A percentile compares a stretch with the other conserved stretches of the same genome.
These are phyloP conservation scores for Wickerhamiella brachini DNA, from an alignment of 805 yeast genomes.

Conservation along the genomic window DNA sequence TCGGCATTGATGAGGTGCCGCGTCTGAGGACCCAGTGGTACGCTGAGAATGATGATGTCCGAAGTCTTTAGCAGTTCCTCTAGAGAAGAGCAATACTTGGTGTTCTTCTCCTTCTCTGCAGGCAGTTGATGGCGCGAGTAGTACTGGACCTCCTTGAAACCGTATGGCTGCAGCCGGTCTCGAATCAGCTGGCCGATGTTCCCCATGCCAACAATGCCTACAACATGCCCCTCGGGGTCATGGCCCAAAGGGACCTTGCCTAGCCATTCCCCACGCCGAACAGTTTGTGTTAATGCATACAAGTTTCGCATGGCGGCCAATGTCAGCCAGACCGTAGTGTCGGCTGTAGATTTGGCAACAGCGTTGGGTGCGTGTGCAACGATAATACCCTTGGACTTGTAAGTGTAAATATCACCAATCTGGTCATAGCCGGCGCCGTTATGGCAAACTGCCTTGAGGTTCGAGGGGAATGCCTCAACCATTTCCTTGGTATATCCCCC, in stretches of 20 bases:
- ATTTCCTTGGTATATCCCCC: slow-evolving; percentile 25
- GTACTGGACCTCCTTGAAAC: slow-evolving; percentile 35
- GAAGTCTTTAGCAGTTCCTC: slow-evolving; percentile 52
- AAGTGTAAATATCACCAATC: slow-evolving; percentile 31
- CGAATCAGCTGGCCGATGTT: slow-evolving; percentile 45
- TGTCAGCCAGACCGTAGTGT: slow-evolving; percentile 36
- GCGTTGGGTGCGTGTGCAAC: slow-evolving; percentile 39
- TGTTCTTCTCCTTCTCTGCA: slow-evolving; percentile 33
- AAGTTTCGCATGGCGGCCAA: slow-evolving; percentile 38
- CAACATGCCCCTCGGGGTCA: slow-evolving; percentile 34
- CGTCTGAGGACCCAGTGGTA: slow-evolving; percentile 65
- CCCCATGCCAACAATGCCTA: slow-evolving; percentile 51
- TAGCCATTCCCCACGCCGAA: slow-evolving; percentile 35
- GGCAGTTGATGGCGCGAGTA: slow-evolving; percentile 34
- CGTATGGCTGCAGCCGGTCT: slow-evolving; percentile 36
- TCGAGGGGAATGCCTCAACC: slow-evolving; percentile 32
- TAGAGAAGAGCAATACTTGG: slow-evolving; percentile 29
- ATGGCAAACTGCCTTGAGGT: slow-evolving; percentile 30
- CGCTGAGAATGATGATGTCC: slow-evolving; percentile 59
- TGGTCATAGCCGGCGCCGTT: slow-evolving; percentile 51
- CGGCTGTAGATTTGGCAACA: slow-evolving; percentile 45
- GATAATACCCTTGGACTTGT: slow-evolving; percentile 31
- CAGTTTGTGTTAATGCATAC: slow-evolving; percentile 27
- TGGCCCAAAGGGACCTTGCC: slow-evolving; percentile 28
- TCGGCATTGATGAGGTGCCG: slow-evolving; percentile 52